Conservation (phyloP, 441 rosid genomes). For the Breynia disticha region DNA sequence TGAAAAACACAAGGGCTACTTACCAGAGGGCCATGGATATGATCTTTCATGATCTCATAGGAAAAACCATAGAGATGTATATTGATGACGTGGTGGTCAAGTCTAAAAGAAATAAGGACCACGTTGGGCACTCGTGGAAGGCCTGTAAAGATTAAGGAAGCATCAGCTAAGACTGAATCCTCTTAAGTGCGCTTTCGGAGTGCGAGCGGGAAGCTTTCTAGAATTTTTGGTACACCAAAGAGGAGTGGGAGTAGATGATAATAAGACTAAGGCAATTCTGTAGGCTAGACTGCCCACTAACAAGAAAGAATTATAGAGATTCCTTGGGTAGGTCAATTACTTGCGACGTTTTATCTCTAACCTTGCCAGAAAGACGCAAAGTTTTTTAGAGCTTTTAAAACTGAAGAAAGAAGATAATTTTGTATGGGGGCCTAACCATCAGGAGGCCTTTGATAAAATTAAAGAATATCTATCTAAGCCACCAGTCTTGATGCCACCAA, state of each 20-base stretch:
- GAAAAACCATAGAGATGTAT: no score
- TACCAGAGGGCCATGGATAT: no score
- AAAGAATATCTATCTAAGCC: background rate
- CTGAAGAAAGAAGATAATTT: background rate
- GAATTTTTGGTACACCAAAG: background rate
- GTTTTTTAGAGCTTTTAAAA: background rate
- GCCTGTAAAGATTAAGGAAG: background rate
- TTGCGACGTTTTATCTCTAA: background rate
- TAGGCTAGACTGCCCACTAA: background rate
- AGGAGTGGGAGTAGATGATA: background rate
- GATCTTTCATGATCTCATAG: no score
- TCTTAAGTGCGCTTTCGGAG: background rate
- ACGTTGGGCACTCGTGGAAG: no score
- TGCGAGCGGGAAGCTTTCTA: background rate
- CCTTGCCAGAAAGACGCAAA: background rate
- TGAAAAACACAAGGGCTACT: no score
- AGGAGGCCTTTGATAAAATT: background rate
- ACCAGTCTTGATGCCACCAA: background rate
- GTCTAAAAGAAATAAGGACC: no score
- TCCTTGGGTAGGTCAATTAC: background rate
- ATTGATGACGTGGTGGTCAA: no score
- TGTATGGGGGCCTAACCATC: background rate
- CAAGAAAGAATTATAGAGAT: background rate
- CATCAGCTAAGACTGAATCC: background rate
- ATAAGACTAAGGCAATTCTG: background rate